Conservation (phyloP, 768 basidiomycete genomes). For the Clavulina sp. region DNA sequence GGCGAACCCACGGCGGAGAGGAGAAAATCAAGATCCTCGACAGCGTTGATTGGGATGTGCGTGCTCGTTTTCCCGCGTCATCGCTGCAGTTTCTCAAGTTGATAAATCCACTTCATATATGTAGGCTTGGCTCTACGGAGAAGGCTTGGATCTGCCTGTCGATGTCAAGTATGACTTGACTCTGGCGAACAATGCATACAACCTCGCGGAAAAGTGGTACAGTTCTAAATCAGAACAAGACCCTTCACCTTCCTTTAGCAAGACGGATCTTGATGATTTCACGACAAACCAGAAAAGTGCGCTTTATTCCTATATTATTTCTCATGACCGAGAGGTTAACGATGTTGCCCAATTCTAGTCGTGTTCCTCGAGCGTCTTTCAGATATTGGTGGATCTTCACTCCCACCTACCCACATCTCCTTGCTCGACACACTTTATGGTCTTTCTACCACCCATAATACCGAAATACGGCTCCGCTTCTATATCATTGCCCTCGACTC, state of each 20-base stretch:
- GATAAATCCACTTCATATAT: no score
- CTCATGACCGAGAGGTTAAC: not conserved
- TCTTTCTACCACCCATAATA: conserved; percentile 42
- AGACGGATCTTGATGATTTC: conserved; percentile 42
- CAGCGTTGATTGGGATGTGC: conserved; percentile 60
- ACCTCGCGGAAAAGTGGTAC: conserved; percentile 60
- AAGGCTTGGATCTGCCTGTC: conserved; percentile 55
- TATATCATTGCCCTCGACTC: conserved; percentile 49
- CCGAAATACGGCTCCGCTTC: conserved; percentile 63
- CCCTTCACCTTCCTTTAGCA: conserved; percentile 32
- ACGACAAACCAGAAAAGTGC: conserved; percentile 62
- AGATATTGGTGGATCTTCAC: conserved; percentile 27
- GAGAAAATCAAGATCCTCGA: conserved; percentile 51
- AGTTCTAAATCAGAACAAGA: conserved; percentile 32
- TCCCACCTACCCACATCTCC: conserved; percentile 40
- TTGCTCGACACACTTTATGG: conserved; percentile 39
- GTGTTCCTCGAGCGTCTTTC: conserved; percentile 73
- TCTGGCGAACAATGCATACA: conserved; percentile 51
- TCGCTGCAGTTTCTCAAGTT: not conserved
- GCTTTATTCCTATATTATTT: conserved; percentile 11
- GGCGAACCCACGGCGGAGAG: conserved; percentile 33
- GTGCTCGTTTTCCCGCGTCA: conserved; percentile 13
- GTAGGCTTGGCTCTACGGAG: conserved; percentile 73
- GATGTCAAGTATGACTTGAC: conserved; percentile 58
- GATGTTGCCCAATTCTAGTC: conserved; percentile 25